Evolutionary conservation across 768 basidiomycete genomes (phyloP), one percentile per base, ranked within the genome.

Genomic region (Suillus brevipes): DNA sequence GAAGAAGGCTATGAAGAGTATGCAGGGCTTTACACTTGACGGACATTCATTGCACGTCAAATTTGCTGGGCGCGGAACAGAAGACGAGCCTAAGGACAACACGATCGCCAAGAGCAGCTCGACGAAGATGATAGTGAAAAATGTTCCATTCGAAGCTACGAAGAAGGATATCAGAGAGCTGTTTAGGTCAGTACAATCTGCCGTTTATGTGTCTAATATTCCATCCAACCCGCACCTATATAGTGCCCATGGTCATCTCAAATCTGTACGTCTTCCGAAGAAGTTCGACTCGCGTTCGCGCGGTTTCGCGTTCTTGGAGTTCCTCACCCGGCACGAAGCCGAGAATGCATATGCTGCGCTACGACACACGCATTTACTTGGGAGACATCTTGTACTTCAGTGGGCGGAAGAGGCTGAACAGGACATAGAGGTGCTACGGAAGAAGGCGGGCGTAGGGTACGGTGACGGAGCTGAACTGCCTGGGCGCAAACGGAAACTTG

Each of bases 61-160:
- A 74, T 96, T 95, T 64, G 94, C 97, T 3, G 92, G 92, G 23
- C 84, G 95, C 7, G 94, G 94, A 0, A 76, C 73, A 10, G 87
- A 87, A 47, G 87, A 85, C 59, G 80, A 75, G n/a, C 74, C 75
- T 53, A 80, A 72, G 38, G 80, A 75, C 63, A 77, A 72, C 31
- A 78, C 70, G 18, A 68, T 68, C 10, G 76, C 79, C 37, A 89
- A 85, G 79, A 86, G 83, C 59, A 84, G 84, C 65, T 90, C 91
- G 67, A 92, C 95, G 68, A 99, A 98, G 87, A 89, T 99, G 84
- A 88, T 99, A 60, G 94, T 99, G 69, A 99, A 98, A 87, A 99
- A 99, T 71, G 85, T 98, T 62, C 95, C 97, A 47, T 99, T 99
- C 80, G 97, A 99, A 77, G 94, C 91, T 53, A 90, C 90, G 50